A percentile compares a stretch with the other conserved stretches of the same genome.
These are phyloP conservation scores for Prunella vulgaris DNA, from an alignment of 257 asterid species.

Conservation along the genomic window DNA sequence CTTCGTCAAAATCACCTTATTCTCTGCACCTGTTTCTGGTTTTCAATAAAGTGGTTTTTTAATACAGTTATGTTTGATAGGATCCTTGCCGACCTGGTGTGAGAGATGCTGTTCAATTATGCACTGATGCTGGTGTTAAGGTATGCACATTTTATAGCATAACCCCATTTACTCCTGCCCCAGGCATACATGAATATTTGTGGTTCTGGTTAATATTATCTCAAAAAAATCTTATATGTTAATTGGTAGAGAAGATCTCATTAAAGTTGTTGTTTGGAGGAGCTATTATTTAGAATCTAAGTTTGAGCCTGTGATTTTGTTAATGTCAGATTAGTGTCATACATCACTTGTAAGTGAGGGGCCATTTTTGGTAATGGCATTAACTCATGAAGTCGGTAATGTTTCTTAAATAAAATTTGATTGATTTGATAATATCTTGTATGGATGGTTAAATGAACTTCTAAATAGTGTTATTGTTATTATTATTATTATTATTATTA, in stretches of 20 bases:
- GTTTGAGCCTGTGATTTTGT: neutral
- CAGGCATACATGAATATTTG: neutral
- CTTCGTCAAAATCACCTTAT: neutral
- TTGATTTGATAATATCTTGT: neutral
- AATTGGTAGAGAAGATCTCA: neutral
- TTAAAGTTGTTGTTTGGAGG: neutral
- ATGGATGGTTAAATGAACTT: neutral
- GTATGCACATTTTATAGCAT: constrained; percentile 26
- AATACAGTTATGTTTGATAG: constrained; percentile 33
- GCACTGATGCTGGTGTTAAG: constrained; percentile 88
- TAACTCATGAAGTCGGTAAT: neutral
- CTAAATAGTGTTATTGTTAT: neutral
- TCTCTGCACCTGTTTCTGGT: neutral
- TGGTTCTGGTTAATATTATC: neutral
- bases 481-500: too few species aligned
- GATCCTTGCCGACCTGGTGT: constrained; percentile 98
- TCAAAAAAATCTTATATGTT: neutral
- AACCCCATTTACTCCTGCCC: neutral
- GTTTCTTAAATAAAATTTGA: neutral
- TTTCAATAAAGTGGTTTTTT: neutral
- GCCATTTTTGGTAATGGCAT: neutral
- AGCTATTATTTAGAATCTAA: neutral
- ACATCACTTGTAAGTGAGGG: neutral
- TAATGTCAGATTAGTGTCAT: neutral
- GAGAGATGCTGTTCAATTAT: constrained; percentile 73